phyloP scores from a whole-genome alignment of 2,329 filamentous ascomycete genomes.

The Trichoderma oligosporum region DNA sequence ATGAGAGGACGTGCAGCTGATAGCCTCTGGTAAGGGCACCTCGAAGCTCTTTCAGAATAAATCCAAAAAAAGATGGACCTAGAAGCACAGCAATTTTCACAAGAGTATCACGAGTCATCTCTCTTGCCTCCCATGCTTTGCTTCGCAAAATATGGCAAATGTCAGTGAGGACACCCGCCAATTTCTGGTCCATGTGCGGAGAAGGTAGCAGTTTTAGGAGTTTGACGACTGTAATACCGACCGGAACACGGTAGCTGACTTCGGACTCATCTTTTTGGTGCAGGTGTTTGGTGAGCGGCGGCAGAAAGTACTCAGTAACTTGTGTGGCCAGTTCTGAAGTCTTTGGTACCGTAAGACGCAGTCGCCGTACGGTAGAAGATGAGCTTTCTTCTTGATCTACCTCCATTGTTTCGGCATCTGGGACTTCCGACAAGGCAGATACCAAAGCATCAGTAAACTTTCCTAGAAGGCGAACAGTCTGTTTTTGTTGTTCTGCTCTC shows the following conservation, averaged over 20 bases:
- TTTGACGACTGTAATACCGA: slow-evolving; percentile 85
- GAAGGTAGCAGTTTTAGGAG: slow-evolving; percentile 75
- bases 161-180: slow-evolving; percentile 84
- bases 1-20: slow-evolving; percentile 91
- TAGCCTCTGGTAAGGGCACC: slow-evolving; percentile 81
- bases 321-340: slow-evolving; percentile 66
- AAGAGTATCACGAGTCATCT: slow-evolving; percentile 85
- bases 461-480: slow-evolving; percentile 75
- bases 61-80: slow-evolving; percentile 79
- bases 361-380: slow-evolving; percentile 35
- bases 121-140: slow-evolving; percentile 80
- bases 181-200: slow-evolving; percentile 65
- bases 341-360: slow-evolving; percentile 64
- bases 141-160: slow-evolving; percentile 90
- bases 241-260: slow-evolving; percentile 86
- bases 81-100: slow-evolving; percentile 77
- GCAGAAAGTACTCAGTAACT: slow-evolving; percentile 70
- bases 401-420: slow-evolving; percentile 41
- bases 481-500: slow-evolving; percentile 80
- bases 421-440: slow-evolving; percentile 44
- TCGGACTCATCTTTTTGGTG: slow-evolving; percentile 94
- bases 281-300: slow-evolving; percentile 75
- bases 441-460: slow-evolving; percentile 75
- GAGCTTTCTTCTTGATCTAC: slow-evolving; percentile 34
- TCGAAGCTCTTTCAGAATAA: slow-evolving; percentile 87